A percentile compares a stretch with the other conserved stretches of the same genome.
phyloP scores from a whole-genome alignment of 2,329 filamentous ascomycete species.

The Nemania sp. region DNA sequence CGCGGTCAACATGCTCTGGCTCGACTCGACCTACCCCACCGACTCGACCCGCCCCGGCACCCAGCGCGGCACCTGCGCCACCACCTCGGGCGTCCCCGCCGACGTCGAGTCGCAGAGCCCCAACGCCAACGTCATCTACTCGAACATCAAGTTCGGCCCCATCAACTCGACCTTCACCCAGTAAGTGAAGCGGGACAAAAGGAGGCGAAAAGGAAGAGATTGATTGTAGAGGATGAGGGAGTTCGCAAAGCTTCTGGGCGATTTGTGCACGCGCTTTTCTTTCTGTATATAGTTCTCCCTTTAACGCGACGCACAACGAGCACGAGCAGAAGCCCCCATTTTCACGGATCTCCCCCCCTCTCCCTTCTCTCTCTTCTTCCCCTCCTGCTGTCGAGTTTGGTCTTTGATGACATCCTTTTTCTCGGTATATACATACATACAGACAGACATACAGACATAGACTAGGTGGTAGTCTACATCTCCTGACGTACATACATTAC shows the following conservation, averaged over 20 bases:
- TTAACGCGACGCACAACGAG: too few relatives aligned
- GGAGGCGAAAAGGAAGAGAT: neutral
- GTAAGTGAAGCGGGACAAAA: slow-evolving; percentile 5
- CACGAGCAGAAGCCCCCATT: too few relatives aligned
- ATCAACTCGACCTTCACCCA: slow-evolving; percentile 49
- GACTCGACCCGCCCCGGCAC: slow-evolving; percentile 45
- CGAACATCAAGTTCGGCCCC: slow-evolving; percentile 55
- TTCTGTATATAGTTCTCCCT: slow-evolving; percentile 24
- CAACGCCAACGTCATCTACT: slow-evolving; percentile 49
- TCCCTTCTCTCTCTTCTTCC: too few relatives aligned
- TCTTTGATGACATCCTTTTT: too few relatives aligned
- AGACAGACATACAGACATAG: neutral
- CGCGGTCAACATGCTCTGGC: slow-evolving; percentile 52
- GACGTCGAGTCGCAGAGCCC: slow-evolving; percentile 47
- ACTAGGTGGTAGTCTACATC: neutral
- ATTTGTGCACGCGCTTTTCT: slow-evolving; percentile 13
- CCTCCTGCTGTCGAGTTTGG: too few relatives aligned
- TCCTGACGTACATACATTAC: neutral
- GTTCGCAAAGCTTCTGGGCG: too few relatives aligned
- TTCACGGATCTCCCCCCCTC: too few relatives aligned
- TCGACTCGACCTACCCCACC: slow-evolving; percentile 62
- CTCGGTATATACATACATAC: neutral
- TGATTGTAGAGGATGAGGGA: too few relatives aligned
- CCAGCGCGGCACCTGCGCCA: slow-evolving; percentile 53
- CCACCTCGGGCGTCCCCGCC: slow-evolving; percentile 49